Percentiles rank a stretch among this genome's conserved stretches.
These are phyloP conservation scores for Rhizopus delemar DNA, from an alignment of 371 early-diverging fungal species.

Conservation along the genomic window DNA sequence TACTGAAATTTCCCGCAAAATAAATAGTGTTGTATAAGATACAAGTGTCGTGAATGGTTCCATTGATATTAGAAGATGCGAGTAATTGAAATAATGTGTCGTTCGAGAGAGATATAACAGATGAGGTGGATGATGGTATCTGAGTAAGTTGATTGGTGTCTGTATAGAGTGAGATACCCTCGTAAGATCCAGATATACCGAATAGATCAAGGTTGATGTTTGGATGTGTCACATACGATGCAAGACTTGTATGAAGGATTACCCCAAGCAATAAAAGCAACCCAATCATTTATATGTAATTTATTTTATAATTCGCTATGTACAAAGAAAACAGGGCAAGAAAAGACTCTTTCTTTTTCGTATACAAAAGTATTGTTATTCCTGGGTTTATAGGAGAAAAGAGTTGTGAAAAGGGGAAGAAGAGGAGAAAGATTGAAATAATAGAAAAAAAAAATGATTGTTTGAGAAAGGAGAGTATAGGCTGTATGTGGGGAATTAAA, in stretches of 20 bases:
- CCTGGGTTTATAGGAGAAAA: background rate
- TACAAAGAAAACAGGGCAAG: background rate
- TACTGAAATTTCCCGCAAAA: conserved; percentile 55
- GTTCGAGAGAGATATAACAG: conserved; percentile 35
- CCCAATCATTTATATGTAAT: conserved; percentile 3
- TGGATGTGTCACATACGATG: conserved; percentile 38
- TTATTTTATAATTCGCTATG: background rate
- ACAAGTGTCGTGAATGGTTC: conserved; percentile 40
- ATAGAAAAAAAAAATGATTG: background rate
- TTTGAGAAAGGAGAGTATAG: conserved; percentile 1
- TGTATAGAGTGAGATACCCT: conserved; percentile 43
- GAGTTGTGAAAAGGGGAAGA: background rate
- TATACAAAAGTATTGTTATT: background rate
- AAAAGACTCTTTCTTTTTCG: background rate
- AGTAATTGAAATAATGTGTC: conserved; percentile 36
- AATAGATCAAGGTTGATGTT: conserved; percentile 40
- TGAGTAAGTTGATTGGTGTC: conserved; percentile 45
- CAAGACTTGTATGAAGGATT: conserved; percentile 11
- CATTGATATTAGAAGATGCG: conserved; percentile 35
- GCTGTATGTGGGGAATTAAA: background rate
- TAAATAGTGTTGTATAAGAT: conserved; percentile 38
- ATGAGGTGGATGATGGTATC: conserved; percentile 35
- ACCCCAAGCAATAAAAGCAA: background rate
- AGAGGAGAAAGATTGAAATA: conserved; percentile 2
- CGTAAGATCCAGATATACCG: conserved; percentile 45